phyloP scores from a whole-genome alignment of 495 filamentous ascomycete species.

The Pseudoneurospora amorphoporcata region DNA sequence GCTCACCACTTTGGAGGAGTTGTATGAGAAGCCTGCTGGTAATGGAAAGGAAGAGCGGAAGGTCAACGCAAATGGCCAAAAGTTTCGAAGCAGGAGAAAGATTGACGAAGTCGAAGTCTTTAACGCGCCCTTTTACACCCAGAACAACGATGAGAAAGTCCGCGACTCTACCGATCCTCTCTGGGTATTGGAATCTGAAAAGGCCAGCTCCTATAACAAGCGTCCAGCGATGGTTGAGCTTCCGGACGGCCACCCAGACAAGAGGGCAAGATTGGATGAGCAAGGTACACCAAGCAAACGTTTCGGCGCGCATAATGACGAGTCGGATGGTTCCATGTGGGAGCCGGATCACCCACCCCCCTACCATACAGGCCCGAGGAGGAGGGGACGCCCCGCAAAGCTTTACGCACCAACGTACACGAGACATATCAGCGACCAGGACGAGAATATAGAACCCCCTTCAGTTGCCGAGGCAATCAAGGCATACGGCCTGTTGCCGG shows the following conservation, averaged over 20 bases:
- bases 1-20: slow-evolving; percentile 15
- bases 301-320: not conserved
- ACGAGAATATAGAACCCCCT: slow-evolving; percentile 6
- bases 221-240: slow-evolving; percentile 5
- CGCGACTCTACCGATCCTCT: slow-evolving; percentile 9
- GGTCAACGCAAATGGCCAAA: slow-evolving; percentile 19
- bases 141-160: slow-evolving; percentile 4
- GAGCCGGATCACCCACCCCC: not conserved
- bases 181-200: slow-evolving; percentile 9
- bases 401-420: not conserved
- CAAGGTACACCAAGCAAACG: not conserved
- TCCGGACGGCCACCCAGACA: slow-evolving; percentile 3
- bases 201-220: slow-evolving; percentile 11
- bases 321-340: not conserved
- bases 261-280: slow-evolving; percentile 5
- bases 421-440: not conserved
- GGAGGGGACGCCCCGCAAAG: not conserved
- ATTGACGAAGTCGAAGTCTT: slow-evolving; percentile 25
- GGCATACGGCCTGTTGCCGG: slow-evolving; percentile 18
- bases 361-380: not conserved
- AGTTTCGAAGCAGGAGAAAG: slow-evolving; percentile 21
- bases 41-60: slow-evolving; percentile 6
- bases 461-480: slow-evolving; percentile 22
- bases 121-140: slow-evolving; percentile 26
- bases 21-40: slow-evolving; percentile 6